Evolutionary conservation across 2,329 filamentous ascomycete species (phyloP), one percentile per base, ranked within the genome.

Genomic region (Thelonectria olida): DNA sequence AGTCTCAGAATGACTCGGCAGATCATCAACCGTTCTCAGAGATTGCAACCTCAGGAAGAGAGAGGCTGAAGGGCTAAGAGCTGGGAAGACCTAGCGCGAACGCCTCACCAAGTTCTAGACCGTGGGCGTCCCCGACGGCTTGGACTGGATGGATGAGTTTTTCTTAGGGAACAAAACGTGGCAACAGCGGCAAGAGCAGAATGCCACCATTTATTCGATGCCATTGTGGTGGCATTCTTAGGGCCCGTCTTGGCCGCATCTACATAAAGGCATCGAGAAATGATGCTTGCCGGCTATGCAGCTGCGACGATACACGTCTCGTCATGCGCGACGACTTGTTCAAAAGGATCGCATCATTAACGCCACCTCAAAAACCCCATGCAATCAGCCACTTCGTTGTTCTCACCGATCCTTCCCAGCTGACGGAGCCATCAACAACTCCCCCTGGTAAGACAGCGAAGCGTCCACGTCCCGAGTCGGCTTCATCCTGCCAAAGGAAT

Each of bases 1-100:
- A 53, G 31, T 28, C n/a, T 38, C 13, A 13, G 28, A 31, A 23
- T 49, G 25, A 53, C 22, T 52, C 56, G 49, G 49, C 27, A 42
- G 41, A 42, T 34, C 12, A 10, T 5, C 31, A 34, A 34, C 12
- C 31, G n/a, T n/a, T n/a, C n/a, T n/a, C n/a, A n/a, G 12, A 34
- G 31, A 34, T 15, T 15, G 28, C 13, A 34, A 34, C 31, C 31
- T 34, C 31, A 15, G 31, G 31, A 34, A 34, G 12, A 34, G 15
- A 3, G 10, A 34, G 10, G 25, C 25, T 27, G 25, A 15, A 34
- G 15, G 2, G 31, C 31, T 34, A 34, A 34, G 31, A 34, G 31
- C 31, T 34, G 13, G 31, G 4, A 15, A 34, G 12, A 34, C 31
- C 10, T 34, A 34, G 31, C 31, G 31, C 15, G 31, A 34, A 34